phyloP scores from a whole-genome alignment of 2,329 filamentous ascomycete species.

The Monilinia vaccinii-corymbosi region DNA sequence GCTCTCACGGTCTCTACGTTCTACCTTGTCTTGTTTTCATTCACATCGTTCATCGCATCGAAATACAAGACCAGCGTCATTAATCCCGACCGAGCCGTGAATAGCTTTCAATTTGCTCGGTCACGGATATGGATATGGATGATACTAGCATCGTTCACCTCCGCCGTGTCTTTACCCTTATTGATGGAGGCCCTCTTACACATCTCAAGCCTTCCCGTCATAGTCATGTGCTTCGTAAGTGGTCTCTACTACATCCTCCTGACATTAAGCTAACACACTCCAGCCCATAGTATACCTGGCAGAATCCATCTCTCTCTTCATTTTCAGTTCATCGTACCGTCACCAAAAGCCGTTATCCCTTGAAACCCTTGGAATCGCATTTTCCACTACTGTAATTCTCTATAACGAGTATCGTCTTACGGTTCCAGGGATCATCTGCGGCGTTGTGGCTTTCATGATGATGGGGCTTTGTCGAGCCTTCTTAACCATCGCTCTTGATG shows the following conservation, averaged over 20 bases:
- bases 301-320: conserved; percentile 18
- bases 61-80: background rate
- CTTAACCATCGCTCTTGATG: conserved; percentile 8
- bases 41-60: background rate
- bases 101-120: background rate
- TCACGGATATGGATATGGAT: conserved; percentile 16
- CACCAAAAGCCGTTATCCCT: conserved; percentile 3
- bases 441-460: conserved; percentile 15
- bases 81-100: background rate
- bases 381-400: conserved; percentile 14
- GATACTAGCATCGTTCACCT: conserved; percentile 17
- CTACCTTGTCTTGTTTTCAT: background rate
- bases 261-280: background rate
- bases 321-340: background rate
- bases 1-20: background rate
- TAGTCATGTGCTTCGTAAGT: conserved; percentile 26
- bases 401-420: conserved; percentile 25
- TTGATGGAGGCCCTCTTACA: conserved; percentile 22
- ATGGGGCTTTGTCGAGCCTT: conserved; percentile 18
- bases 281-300: conserved; percentile 21
- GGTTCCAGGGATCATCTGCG: conserved; percentile 21
- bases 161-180: conserved; percentile 21
- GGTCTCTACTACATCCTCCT: background rate
- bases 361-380: conserved; percentile 13
- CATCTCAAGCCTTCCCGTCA: conserved; percentile 22